phyloP scores from a whole-genome alignment of 176 grass and related monocot genomes.

The Typha latifolia region DNA sequence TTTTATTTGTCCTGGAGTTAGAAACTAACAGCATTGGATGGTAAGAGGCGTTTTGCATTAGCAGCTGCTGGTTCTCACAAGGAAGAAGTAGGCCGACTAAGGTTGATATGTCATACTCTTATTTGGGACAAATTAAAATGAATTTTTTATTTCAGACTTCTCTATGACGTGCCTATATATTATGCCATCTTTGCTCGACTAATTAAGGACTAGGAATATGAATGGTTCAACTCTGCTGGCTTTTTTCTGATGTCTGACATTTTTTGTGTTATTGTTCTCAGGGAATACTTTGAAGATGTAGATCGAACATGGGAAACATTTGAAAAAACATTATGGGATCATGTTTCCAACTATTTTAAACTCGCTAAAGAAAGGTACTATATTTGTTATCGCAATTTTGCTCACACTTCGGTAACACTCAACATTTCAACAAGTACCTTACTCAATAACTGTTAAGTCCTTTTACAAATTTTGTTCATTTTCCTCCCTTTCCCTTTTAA shows the following conservation, averaged over 20 bases:
- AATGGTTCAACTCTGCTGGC: neutral
- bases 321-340: constrained; percentile 87
- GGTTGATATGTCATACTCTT: constrained; percentile 26
- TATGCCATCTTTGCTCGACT: neutral
- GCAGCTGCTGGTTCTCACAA: constrained; percentile 93
- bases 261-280: constrained; percentile 31
- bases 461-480: neutral
- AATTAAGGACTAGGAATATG: neutral
- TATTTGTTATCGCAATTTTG: constrained; percentile 1
- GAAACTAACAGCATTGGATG: constrained; percentile 93
- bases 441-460: constrained; percentile 1
- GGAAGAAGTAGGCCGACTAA: constrained; percentile 95
- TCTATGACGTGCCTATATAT: neutral
- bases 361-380: constrained; percentile 90
- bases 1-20: constrained; percentile 44
- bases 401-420: neutral
- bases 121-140: neutral
- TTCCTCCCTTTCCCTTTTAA: neutral
- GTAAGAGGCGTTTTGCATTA: constrained; percentile 97
- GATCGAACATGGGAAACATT: constrained; percentile 94
- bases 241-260: neutral
- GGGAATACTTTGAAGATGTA: constrained; percentile 99
- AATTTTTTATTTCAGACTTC: neutral
- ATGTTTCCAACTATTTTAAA: constrained; percentile 72
- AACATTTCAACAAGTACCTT: neutral